These are phyloP conservation scores for Scenedesmus sp. DNA, from an alignment of 163 green algal species.

Conservation along the genomic window DNA sequence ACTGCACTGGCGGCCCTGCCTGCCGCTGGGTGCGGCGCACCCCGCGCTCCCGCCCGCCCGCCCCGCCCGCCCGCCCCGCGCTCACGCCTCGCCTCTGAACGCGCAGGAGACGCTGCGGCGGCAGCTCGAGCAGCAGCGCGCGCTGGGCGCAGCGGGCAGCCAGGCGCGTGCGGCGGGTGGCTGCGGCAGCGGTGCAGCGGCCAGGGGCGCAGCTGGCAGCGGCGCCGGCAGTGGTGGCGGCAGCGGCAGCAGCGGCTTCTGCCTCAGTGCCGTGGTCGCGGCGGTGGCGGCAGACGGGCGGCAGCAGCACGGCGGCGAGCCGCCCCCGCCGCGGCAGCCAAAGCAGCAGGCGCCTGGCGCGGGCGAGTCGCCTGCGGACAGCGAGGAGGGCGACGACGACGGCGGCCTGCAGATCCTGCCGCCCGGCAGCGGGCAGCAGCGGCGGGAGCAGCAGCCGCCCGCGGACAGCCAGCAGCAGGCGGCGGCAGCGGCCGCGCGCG, in stretches of 20 bases:
- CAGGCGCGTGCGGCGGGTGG: no score
- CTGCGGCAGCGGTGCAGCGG: neutral
- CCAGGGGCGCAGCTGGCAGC: neutral
- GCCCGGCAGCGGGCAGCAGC: neutral
- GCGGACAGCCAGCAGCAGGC: neutral
- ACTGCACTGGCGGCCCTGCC: neutral
- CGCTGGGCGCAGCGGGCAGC: no score
- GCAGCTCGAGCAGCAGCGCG: no score
- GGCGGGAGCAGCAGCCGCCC: constrained; percentile 3
- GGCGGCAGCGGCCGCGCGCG: neutral
- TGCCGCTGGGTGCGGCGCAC: neutral
- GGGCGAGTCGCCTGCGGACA: neutral
- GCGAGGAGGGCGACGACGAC: neutral
- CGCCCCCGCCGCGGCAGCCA: neutral
- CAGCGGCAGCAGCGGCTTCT: neutral
- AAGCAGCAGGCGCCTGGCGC: constrained; percentile 2
- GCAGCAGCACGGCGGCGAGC: neutral
- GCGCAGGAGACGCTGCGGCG: neutral
- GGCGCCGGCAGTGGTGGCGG: neutral
- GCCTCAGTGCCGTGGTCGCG: neutral
- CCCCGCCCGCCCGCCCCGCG: neutral
- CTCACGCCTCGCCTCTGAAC: neutral
- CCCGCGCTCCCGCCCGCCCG: neutral
- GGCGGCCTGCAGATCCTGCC: neutral
- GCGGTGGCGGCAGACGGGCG: neutral